Base-by-base conservation (phyloP, 805 yeast species). In the Danielia oregonensis region DNA sequence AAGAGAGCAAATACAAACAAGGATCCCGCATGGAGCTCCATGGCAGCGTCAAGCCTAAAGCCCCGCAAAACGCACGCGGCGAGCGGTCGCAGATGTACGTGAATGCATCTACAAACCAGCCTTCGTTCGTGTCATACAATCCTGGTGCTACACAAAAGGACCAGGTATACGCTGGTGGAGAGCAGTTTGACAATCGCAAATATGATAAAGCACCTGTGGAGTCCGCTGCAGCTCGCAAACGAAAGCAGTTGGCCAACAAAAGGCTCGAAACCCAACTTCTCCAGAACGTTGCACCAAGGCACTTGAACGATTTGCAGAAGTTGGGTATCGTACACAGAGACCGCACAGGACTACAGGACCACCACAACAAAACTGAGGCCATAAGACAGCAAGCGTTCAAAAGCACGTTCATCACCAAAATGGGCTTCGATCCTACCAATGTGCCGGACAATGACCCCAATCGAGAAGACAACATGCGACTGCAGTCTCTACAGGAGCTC, bases 21-120 rank as follows among this genome's bases (percentile, higher is more conserved):
- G 41, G 50, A 10, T 38, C 42, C 11, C 65, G 97, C 42, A 74
- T 86, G 66, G 97, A 89, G 55, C 65, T 91, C 35, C 84, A 78
- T 55, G 75, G 84, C 11, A 62, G 76, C 40, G 65, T 72, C 39
- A 59, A 78, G 37, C 55, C 76, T 58, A 70, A 78, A 47, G 73
- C 86, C 5, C 79, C 88, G 4, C 65, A 67, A 17, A 60, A 65
- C 30, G 52, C 63, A 27, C 76, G 40, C 17, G 56, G 49, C 26
- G 25, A 36, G 12, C 16, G 46, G 15, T 35, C 40, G 23, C 38
- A 45, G 35, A 48, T 48, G 34, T 49, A 44, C 24, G 37, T 45
- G 16, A 41, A 47, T 6, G 14, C 30, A 5, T 10, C 19, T 45
- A 60, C 42, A 52, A 57, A 42, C 39, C 50, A 24, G 44, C 64